Evolutionary conservation across 2,329 filamentous ascomycete species (phyloP).

Genomic region (Xylariaceae sp.): DNA sequence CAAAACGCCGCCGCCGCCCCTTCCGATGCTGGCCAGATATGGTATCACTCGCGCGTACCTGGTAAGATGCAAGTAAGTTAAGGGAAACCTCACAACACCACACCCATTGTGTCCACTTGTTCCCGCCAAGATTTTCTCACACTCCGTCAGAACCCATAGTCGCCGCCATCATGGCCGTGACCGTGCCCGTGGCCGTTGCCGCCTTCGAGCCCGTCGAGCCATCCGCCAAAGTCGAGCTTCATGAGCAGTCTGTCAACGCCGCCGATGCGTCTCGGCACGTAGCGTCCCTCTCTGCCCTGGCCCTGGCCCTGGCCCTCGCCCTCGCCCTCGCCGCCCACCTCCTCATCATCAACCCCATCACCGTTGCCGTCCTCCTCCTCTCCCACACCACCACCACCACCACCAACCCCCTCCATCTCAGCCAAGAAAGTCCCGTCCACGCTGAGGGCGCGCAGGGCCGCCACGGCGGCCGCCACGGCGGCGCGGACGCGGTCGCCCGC

Average conservation of each 20-base stretch:
- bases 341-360: conserved; percentile 22
- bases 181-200: no score
- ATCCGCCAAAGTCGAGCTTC: conserved; percentile 72
- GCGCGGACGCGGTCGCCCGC: conserved; percentile 58
- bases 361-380: conserved; percentile 7
- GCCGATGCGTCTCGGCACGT: conserved; percentile 64
- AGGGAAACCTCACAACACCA: no score
- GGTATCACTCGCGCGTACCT: no score
- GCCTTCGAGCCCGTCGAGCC: no score
- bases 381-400: conserved; percentile 15
- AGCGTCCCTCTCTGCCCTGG: conserved; percentile 35
- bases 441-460: conserved; percentile 8
- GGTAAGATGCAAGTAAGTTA: no score
- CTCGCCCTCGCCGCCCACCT: conserved; percentile 9
- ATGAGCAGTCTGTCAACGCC: conserved; percentile 81
- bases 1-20: no score
- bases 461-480: conserved; percentile 62
- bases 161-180: no score
- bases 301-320: conserved; percentile 12
- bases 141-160: no score
- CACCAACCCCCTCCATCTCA: conserved; percentile 12
- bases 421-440: conserved; percentile 10
- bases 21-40: no score
- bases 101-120: no score
- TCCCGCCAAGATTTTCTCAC: no score